Conservation (phyloP, 2,329 filamentous ascomycete species). For the Sporothrix euskadiensis region DNA sequence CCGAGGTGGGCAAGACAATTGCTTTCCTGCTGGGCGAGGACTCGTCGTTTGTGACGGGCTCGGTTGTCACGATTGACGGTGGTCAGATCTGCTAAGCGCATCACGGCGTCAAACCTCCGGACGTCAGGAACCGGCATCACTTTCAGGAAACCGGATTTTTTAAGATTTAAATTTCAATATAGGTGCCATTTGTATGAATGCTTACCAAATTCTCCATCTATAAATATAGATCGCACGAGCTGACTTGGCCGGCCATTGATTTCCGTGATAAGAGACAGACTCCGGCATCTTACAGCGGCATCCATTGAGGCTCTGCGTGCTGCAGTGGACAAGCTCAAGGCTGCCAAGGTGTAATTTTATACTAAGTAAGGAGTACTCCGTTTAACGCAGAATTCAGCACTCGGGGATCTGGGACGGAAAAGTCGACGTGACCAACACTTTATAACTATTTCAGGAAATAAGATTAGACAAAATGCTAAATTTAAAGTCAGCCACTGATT, state of each 20-base stretch:
- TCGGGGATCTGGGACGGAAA: too few relatives aligned
- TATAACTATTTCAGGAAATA: too few relatives aligned
- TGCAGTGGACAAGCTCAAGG: background rate
- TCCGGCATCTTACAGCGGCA: background rate
- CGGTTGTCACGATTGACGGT: conserved; percentile 18
- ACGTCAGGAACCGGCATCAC: background rate
- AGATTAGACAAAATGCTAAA: too few relatives aligned
- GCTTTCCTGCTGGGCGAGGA: conserved; percentile 44
- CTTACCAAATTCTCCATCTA: background rate
- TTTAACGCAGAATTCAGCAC: too few relatives aligned
- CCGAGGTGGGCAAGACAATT: conserved; percentile 52
- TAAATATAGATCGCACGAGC: background rate
- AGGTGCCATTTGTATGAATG: background rate
- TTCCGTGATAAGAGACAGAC: background rate
- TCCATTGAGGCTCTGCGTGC: background rate
- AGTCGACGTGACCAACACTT: too few relatives aligned
- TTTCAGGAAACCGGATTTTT: too few relatives aligned
- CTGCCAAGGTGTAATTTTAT: background rate
- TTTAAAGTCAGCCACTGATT: too few relatives aligned
- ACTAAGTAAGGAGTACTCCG: too few relatives aligned
- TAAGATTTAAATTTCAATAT: background rate
- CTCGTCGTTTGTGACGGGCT: conserved; percentile 31
- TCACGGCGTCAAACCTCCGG: background rate
- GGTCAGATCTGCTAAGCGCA: conserved; percentile 11
- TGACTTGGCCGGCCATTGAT: background rate